Evolutionary conservation across 2,329 filamentous ascomycete genomes (phyloP).

Genomic region (Trichoderma lentiforme): DNA sequence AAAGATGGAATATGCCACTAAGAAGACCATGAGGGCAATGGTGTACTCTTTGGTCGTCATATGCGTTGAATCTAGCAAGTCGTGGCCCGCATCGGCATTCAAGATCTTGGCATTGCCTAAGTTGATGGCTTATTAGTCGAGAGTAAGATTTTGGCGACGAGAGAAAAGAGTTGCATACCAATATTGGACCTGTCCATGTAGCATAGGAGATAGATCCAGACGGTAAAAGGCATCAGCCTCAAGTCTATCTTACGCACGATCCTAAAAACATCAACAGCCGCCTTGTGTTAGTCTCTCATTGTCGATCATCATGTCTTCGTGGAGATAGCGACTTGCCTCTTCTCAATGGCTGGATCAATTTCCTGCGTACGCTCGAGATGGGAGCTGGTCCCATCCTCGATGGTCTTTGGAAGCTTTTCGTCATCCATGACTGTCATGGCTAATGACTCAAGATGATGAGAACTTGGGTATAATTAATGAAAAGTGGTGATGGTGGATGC

Average conservation of each 20-base stretch:
- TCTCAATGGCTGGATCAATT: neutral
- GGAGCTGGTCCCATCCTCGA: neutral
- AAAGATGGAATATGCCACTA: neutral
- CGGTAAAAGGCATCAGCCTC: neutral
- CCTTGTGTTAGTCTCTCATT: neutral
- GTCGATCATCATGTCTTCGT: neutral
- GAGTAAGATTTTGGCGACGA: neutral
- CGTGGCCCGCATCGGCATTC: neutral
- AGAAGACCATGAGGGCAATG: neutral
- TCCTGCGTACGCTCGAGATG: neutral
- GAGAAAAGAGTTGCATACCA: neutral
- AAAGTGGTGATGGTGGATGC: neutral
- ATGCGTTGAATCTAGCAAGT: neutral
- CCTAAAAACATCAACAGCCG: neutral
- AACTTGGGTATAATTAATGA: neutral
- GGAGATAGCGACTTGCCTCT: neutral
- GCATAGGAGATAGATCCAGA: neutral
- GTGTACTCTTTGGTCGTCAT: neutral
- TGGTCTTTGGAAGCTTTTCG: slow-evolving; percentile 1
- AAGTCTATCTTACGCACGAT: neutral
- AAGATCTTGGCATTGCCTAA: slow-evolving; percentile 1
- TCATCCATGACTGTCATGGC: neutral
- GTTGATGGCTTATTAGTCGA: neutral
- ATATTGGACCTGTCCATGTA: slow-evolving; percentile 8
- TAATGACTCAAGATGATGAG: neutral